Evolutionary conservation across 495 filamentous ascomycete genomes (phyloP), one percentile per base, ranked within the genome.

Genomic region (Stereocaulon alpinum): DNA sequence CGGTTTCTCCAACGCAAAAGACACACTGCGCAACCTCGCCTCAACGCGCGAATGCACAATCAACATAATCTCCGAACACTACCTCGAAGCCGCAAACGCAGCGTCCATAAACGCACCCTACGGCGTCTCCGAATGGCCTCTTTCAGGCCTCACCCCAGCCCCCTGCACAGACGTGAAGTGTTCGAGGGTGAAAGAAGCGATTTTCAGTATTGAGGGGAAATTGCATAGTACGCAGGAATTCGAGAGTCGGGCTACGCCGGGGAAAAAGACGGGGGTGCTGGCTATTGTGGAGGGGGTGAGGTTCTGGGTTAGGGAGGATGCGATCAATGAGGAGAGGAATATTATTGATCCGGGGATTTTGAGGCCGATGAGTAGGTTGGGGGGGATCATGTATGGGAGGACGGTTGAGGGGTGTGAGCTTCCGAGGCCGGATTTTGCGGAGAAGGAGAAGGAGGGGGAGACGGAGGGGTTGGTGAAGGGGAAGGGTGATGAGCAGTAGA

Each of bases 281-380:
- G 87, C 81, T 15, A 80, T 95, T 51, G 76, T 96, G 10, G 91
- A 98, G 74, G 92, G 91, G 1, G 82, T 86, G 42, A 75, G 83
- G 29, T 96, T 98, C 66, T 95, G 90, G 88, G 89, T 83, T 12
- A 72, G 91, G 49, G 90, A 96, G 68, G 92, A 96, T 74, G 89
- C 89, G 12, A 74, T 96, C 7, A 86, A 94, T 64, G 81, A 88
- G 67, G 84, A 87, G 17, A 80, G 75, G 66, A 88, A 82, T 60
- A 58, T 85, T 29, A 75, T 97, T 40, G 84, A 93, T 72, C 76
- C 88, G 15, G 78, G 76, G 59, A 72, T 88, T 11, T 65, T 96
- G 42, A 81, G 79, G 63, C 93, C 92, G 17, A 80, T 95, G 30
- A 81, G 80, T 65, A 81, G 92, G 11, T 61, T 96, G 44, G 92